Evolutionary conservation across 129 eudicot genomes (phyloP).

Genomic region (Flaveria robusta): DNA sequence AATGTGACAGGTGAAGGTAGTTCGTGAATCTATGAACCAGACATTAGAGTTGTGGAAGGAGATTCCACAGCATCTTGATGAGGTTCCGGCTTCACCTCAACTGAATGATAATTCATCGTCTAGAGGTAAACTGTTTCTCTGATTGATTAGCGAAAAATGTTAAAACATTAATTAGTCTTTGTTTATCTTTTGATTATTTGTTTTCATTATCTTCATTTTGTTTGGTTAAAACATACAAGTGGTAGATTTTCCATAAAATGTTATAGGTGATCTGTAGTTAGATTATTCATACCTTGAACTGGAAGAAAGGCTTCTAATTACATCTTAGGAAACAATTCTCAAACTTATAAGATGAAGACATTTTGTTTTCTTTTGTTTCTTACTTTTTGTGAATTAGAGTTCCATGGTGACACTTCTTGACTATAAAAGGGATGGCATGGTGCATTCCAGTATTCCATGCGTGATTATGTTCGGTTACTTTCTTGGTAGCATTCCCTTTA

Average conservation of each 20-base stretch:
- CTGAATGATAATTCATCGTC: slow-evolving; percentile 40
- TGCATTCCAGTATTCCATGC: slow-evolving; percentile 15
- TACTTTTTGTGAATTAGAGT: slow-evolving; percentile 14
- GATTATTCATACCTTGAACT: slow-evolving; percentile 29
- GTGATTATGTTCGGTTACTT: slow-evolving; percentile 32
- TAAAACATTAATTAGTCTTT: slow-evolving; percentile 4
- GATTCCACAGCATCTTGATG: slow-evolving; percentile 47
- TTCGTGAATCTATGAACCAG: slow-evolving; percentile 80
- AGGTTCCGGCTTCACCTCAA: slow-evolving; percentile 39
- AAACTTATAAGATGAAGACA: slow-evolving; percentile 22
- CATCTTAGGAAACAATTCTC: slow-evolving; percentile 13
- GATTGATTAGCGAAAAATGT: neutral
- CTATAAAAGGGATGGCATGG: slow-evolving; percentile 18
- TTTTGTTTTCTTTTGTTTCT: slow-evolving; percentile 16
- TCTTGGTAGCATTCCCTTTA: slow-evolving; percentile 10
- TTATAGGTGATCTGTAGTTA: slow-evolving; percentile 26
- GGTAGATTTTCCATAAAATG: slow-evolving; percentile 18
- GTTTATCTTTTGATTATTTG: slow-evolving; percentile 6
- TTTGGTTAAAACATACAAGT: slow-evolving; percentile 14
- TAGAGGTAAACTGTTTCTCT: slow-evolving; percentile 47
- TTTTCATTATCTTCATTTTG: slow-evolving; percentile 13
- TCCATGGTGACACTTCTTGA: slow-evolving; percentile 22
- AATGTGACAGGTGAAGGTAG: slow-evolving; percentile 67
- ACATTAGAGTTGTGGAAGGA: slow-evolving; percentile 76
- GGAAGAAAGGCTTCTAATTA: slow-evolving; percentile 22